Base-by-base conservation (phyloP, 2,329 filamentous ascomycete species). In the Neofusicoccum cordaticola region DNA sequence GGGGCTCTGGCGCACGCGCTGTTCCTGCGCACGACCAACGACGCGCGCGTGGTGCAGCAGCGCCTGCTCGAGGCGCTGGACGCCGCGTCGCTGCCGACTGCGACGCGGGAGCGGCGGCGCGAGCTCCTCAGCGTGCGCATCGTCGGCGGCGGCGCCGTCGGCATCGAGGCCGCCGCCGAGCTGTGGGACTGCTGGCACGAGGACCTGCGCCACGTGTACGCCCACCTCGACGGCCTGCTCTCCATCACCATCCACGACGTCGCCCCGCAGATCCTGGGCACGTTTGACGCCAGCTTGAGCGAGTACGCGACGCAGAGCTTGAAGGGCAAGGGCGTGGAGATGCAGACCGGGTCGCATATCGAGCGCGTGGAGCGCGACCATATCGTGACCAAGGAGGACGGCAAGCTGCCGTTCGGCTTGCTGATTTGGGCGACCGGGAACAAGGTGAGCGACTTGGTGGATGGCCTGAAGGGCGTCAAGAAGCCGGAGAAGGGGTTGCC, bases 181-280 rank as follows among this genome's bases (percentile, higher is more conserved):
- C 69, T 82, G 2, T 78, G 74, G 66, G 80, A 82, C 65, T 71
- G 81, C 3, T 78, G 75, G 70, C 66, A 77, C 15, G 69, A 77
- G 15, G 75, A 77, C 13, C 71, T 81, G 66, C 68, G 71, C 11
- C 70, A 74, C 39, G 67, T 81, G 4, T 81, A 80, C 65, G 75
- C 79, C 3, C 73, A 78, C 31, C 69, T 82, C 1, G 75, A 77
- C 31, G 75, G 73, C 1, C 75, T 78, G 47, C 50, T 81, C 11
- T 71, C 67, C 2, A 78, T 82, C 35, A 75, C 75, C n/a, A 78
- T 82, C 41, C 79, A 82, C 63, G 80, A 82, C 67, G 78, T 81
- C 1, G 80, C 80, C 9, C 73, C 77, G 4, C 68, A 73, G 15
- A 77, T 82, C 13, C 69, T 82, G 45, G 73, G 73, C 4, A 77